Percentiles rank a stretch among this genome's conserved stretches.
These are phyloP conservation scores for Sporormia fimetaria DNA, from an alignment of 495 filamentous ascomycete genomes.

Conservation along the genomic window DNA sequence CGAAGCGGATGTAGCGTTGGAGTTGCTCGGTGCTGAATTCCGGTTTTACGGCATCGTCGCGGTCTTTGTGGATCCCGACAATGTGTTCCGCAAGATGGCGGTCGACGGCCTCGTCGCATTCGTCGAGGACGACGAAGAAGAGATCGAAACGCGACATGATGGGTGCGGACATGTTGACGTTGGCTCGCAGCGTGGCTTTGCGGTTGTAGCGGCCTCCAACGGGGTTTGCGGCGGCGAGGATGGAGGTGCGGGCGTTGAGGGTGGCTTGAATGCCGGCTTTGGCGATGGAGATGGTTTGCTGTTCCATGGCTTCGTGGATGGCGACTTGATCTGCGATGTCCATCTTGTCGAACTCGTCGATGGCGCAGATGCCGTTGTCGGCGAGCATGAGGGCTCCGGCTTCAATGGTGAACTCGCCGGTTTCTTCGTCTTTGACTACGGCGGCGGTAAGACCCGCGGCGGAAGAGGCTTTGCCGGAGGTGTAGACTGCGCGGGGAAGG, in stretches of 20 bases:
- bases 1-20: constrained; percentile 95
- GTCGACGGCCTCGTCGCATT: constrained; percentile 86
- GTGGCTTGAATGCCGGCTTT: constrained; percentile 98
- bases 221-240: constrained; percentile 92
- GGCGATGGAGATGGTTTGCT: constrained; percentile 98
- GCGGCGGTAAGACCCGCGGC: constrained; percentile 96
- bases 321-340: constrained; percentile 95
- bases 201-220: constrained; percentile 95
- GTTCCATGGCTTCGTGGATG: constrained; percentile 99
- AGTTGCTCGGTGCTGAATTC: constrained; percentile 95
- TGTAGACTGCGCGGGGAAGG: constrained; percentile 92
- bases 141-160: constrained; percentile 99
- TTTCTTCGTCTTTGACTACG: constrained; percentile 95
- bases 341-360: constrained; percentile 99
- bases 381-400: constrained; percentile 97
- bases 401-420: constrained; percentile 97
- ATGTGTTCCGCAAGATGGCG: constrained; percentile 89
- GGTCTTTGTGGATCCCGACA: constrained; percentile 82
- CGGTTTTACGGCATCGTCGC: constrained; percentile 79
- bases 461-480: constrained; percentile 93
- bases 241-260: constrained; percentile 86
- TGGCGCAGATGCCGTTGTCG: constrained; percentile 93
- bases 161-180: constrained; percentile 95
- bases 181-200: constrained; percentile 81
- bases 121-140: constrained; percentile 96